phyloP scores from a whole-genome alignment of 352 stramenopile genomes.

The Phytophthora sojae region DNA sequence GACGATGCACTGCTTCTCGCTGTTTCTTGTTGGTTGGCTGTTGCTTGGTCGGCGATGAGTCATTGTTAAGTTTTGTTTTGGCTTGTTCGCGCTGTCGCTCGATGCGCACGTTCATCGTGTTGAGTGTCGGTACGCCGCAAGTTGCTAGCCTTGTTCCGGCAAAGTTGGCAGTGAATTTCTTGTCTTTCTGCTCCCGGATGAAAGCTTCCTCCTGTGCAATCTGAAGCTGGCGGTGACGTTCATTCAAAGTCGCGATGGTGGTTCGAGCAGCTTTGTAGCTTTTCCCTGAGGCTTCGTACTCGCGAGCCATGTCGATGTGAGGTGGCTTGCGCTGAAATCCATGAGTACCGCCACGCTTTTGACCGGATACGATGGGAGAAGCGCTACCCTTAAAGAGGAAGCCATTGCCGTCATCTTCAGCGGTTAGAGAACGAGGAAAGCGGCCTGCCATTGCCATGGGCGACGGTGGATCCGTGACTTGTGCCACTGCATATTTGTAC shows the following conservation, averaged over 20 bases:
- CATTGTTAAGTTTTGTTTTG: conserved; percentile 26
- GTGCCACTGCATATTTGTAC: conserved; percentile 9
- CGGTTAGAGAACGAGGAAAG: conserved; percentile 24
- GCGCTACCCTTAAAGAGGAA: conserved; percentile 53
- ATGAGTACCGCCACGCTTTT: conserved; percentile 10
- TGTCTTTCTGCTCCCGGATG: conserved; percentile 40
- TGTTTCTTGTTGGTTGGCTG: conserved; percentile 27
- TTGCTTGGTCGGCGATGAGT: conserved; percentile 10
- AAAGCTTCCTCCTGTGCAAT: conserved; percentile 64
- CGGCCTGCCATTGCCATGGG: conserved; percentile 21
- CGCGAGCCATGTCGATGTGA: conserved; percentile 55
- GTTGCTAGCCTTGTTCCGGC: conserved; percentile 69
- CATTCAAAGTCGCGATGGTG: conserved; percentile 58
- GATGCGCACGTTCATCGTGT: conserved; percentile 67
- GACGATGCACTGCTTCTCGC: conserved; percentile 18
- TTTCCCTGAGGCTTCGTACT: conserved; percentile 51
- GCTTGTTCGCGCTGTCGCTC: conserved; percentile 47
- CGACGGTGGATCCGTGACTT: conserved; percentile 10
- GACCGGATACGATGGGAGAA: background rate
- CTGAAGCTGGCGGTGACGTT: conserved; percentile 59
- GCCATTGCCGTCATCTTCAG: conserved; percentile 48
- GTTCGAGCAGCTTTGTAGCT: conserved; percentile 58
- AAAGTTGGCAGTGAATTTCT: conserved; percentile 61
- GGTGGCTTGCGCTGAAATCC: conserved; percentile 68
- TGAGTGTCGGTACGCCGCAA: conserved; percentile 69